phyloP scores from a whole-genome alignment of 225 moss, liverwort and hornwort species.

The Antitrichia curtipendula region DNA sequence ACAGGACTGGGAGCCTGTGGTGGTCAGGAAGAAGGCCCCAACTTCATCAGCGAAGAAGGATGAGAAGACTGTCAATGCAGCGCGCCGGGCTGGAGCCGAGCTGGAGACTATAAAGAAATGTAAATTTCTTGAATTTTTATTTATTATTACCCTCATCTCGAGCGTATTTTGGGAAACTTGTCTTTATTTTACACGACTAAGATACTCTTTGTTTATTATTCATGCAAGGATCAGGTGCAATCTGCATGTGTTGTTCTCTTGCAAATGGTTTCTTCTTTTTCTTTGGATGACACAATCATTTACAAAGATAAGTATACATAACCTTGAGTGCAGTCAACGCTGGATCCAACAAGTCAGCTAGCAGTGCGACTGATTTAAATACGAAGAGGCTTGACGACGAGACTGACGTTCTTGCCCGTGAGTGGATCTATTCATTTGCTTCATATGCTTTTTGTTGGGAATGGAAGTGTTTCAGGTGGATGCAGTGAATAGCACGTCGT shows the following conservation, averaged over 20 bases:
- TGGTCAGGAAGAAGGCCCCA: conserved; percentile 51
- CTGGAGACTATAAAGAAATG: conserved; percentile 58
- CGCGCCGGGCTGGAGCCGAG: conserved; percentile 44
- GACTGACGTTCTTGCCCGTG: conserved; percentile 58
- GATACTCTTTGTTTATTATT: not conserved
- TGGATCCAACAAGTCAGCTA: conserved; percentile 57
- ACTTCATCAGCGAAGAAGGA: conserved; percentile 51
- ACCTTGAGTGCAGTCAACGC: conserved; percentile 36
- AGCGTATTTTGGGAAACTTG: not conserved
- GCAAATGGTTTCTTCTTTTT: not conserved
- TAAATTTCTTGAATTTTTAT: not conserved
- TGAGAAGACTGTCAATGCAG: conserved; percentile 55
- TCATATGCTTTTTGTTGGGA: not conserved
- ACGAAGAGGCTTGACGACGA: conserved; percentile 70
- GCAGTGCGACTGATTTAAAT: conserved; percentile 53
- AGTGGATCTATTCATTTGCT: not conserved
- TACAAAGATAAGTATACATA: not conserved
- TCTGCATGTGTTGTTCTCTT: not conserved
- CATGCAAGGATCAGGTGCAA: not conserved
- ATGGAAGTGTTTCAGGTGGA: not conserved
- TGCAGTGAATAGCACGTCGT: not conserved
- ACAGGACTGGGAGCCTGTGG: conserved; percentile 64
- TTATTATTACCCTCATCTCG: not conserved
- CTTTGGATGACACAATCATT: not conserved
- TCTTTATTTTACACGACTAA: not conserved